Percentiles rank a stretch among this genome's conserved stretches.
phyloP scores from a whole-genome alignment of 177 flowering plant genomes.

The Vitis hybrid region DNA sequence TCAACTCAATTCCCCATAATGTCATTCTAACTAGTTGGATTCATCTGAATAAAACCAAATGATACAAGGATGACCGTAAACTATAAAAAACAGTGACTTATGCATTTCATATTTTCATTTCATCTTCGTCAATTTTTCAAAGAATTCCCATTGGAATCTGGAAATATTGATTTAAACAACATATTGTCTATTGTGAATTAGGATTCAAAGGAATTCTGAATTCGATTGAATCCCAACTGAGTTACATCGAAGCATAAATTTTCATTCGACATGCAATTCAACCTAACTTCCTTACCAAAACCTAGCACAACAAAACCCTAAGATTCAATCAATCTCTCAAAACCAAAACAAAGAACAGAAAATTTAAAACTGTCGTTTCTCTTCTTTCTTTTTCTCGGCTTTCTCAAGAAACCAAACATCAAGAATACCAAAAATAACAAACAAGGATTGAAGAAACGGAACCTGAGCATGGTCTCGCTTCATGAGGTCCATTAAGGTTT shows the following conservation, averaged over 20 bases:
- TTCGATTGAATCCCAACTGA: too few relatives aligned
- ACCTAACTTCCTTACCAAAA: neutral
- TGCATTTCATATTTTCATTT: too few relatives aligned
- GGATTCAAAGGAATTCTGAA: too few relatives aligned
- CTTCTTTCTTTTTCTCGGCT: neutral
- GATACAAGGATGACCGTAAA: too few relatives aligned
- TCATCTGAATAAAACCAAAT: too few relatives aligned
- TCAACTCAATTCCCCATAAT: too few relatives aligned
- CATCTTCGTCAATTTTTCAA: too few relatives aligned
- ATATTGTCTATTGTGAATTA: too few relatives aligned
- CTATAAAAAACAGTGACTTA: too few relatives aligned
- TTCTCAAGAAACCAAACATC: neutral
- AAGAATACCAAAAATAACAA: neutral
- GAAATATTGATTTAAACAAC: too few relatives aligned
- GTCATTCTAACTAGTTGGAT: too few relatives aligned
- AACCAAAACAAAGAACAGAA: neutral
- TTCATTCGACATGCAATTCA: neutral
- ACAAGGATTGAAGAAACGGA: neutral
- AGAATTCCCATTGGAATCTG: too few relatives aligned
- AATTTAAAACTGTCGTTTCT: neutral
- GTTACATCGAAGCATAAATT: neutral
- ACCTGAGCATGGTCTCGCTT: constrained; percentile 88
- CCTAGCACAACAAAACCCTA: neutral
- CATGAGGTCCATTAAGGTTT: constrained; percentile 80
- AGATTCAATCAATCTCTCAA: neutral